Base-by-base conservation (phyloP, 1,139 yeast species). In the Blastobotrys illinoisensis region DNA sequence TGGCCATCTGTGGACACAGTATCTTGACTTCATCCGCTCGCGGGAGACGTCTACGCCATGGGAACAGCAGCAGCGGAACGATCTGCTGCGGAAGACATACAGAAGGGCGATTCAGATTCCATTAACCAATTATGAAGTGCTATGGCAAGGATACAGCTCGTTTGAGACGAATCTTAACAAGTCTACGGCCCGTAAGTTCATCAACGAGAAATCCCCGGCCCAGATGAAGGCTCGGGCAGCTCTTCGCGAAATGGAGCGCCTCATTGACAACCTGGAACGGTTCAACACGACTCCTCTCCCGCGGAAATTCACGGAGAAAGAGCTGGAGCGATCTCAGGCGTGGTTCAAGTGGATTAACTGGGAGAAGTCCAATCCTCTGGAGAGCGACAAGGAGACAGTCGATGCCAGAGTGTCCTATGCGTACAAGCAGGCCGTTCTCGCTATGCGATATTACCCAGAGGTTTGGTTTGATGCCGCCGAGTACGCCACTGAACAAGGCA, bases 171-270 rank as follows among this genome's bases (percentile, higher is more conserved):
- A 82, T 49, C 72, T 85, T 19, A 87, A 85, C 66, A 77, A 86
- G 28, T 75, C 85, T 23, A 87, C 95, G 5, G 95, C 97, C 2
- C 81, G 96, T 64, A 89, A 89, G 68, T 85, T 86, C 66, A 83
- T 91, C 55, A 85, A 88, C 45, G 98, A 91, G 63, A 79, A 83
- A 59, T 86, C 95, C 14, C 83, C 89, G 2, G 86, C 82, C n/a
- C 93, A 90, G 67, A 88, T 91, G 97, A 83, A 82, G 58, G 95
- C 97, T 0, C 78, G 97, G 61, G 81, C 95, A 0, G 78, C 88
- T 74, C 81, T 82, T 58, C 83, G 82, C 46, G 96, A 89, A 66
- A 82, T 90, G 79, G 78, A 74, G 47, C 79, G 79, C 64, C 61
- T 83, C 5, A 79, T 87, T 0, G 74, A 74, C 28, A 81, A 80